These are phyloP conservation scores for Tuber magnatum DNA, from an alignment of 495 filamentous ascomycete species.

Conservation along the genomic window DNA sequence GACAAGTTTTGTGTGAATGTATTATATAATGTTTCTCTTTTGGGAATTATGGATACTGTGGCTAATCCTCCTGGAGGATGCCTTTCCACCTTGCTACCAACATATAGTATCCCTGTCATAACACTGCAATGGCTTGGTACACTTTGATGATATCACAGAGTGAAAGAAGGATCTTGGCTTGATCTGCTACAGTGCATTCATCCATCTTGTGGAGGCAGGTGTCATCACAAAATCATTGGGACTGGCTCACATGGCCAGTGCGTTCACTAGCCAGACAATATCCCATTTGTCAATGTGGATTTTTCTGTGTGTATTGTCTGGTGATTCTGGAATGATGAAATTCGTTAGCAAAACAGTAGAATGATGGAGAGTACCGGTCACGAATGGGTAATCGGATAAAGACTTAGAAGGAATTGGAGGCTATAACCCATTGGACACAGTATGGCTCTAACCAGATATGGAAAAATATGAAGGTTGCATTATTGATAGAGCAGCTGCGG, in stretches of 20 bases:
- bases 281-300: too few relatives aligned
- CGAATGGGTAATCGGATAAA: neutral
- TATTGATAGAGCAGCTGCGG: neutral
- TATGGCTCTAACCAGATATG: neutral
- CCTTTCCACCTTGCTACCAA: neutral
- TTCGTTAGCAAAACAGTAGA: too few relatives aligned
- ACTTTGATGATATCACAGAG: neutral
- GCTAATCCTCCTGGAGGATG: neutral
- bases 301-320: too few relatives aligned
- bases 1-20: neutral
- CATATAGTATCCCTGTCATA: neutral
- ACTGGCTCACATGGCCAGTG: too few relatives aligned
- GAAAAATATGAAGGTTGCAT: neutral
- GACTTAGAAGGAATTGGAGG: neutral
- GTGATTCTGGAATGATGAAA: too few relatives aligned
- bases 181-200: neutral
- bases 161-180: neutral
- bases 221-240: neutral
- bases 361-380: too few relatives aligned
- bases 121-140: neutral
- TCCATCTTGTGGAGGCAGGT: neutral
- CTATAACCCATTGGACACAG: neutral
- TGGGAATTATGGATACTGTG: neutral
- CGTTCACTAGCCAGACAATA: too few relatives aligned
- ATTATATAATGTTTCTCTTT: neutral